Evolutionary conservation across 257 asterid species (phyloP).

Genomic region (Solanum paucissectum): DNA sequence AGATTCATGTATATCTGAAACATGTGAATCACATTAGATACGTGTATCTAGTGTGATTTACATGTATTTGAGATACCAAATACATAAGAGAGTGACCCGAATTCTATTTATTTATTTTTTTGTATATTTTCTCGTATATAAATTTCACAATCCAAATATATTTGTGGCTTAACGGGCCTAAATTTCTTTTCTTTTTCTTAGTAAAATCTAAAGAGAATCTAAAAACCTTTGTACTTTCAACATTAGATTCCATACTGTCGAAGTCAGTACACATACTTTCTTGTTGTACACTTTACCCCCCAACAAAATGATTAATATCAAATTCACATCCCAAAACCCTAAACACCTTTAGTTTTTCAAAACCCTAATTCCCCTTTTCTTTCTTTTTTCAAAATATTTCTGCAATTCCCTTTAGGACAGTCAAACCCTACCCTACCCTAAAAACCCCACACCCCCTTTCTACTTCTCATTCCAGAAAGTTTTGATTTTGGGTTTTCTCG

Average conservation of each 20-base stretch:
- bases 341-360: neutral
- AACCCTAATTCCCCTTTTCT: neutral
- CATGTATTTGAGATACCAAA: too few species aligned
- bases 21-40: too few species aligned
- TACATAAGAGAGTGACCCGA: too few species aligned
- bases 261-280: neutral
- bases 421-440: slow-evolving; percentile 31
- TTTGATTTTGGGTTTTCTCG: neutral
- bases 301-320: neutral
- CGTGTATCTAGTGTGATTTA: too few species aligned
- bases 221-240: neutral
- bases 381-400: neutral
- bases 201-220: neutral
- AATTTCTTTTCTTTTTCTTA: too few species aligned
- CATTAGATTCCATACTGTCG: neutral
- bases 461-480: slow-evolving; percentile 2
- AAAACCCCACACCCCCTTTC: slow-evolving; percentile 8
- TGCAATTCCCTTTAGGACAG: slow-evolving; percentile 25
- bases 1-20: too few species aligned
- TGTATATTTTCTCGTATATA: too few species aligned
- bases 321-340: neutral
- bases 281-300: neutral
- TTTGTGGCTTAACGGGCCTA: neutral
- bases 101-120: too few species aligned
- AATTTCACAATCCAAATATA: too few species aligned